A percentile compares a stretch with the other conserved stretches of the same genome.
phyloP scores from a whole-genome alignment of 2,329 filamentous ascomycete genomes.

The Bimuria novae-zelandiae region DNA sequence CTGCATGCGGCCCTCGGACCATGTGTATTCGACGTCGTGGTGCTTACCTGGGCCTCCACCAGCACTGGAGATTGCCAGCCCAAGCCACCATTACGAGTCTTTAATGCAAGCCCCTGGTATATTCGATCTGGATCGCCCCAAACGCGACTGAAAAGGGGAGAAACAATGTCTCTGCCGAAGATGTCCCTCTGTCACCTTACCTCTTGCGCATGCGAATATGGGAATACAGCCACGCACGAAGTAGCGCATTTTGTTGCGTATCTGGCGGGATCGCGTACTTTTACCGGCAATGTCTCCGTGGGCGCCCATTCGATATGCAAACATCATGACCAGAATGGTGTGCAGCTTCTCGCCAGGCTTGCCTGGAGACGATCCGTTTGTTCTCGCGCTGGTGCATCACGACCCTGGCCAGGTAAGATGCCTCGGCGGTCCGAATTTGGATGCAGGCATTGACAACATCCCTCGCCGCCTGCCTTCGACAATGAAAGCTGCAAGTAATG shows the following conservation, averaged over 20 bases:
- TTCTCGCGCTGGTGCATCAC: slow-evolving; percentile 24
- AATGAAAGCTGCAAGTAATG: slow-evolving; percentile 27
- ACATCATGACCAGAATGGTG: slow-evolving; percentile 10
- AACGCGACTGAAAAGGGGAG: slow-evolving; percentile 24
- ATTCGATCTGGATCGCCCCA: slow-evolving; percentile 18
- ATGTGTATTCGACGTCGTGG: slow-evolving; percentile 14
- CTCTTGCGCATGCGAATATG: background rate
- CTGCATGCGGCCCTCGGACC: background rate
- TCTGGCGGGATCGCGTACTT: background rate
- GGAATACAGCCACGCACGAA: background rate
- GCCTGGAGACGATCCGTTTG: slow-evolving; percentile 26
- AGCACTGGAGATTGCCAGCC: slow-evolving; percentile 14
- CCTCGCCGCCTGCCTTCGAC: slow-evolving; percentile 30
- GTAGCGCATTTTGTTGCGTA: slow-evolving; percentile 7
- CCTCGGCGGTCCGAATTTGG: slow-evolving; percentile 31
- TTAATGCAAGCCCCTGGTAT: slow-evolving; percentile 25
- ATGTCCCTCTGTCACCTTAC: background rate
- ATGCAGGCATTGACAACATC: slow-evolving; percentile 26
- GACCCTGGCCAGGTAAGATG: slow-evolving; percentile 15
- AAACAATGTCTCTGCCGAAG: slow-evolving; percentile 19
- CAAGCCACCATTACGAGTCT: slow-evolving; percentile 33
- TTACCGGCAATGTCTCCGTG: slow-evolving; percentile 27
- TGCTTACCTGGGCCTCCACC: slow-evolving; percentile 19
- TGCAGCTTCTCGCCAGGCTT: slow-evolving; percentile 21
- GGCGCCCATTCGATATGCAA: slow-evolving; percentile 27